Conservation (phyloP, 352 stramenopile genomes). For the Phytophthora citricola region DNA sequence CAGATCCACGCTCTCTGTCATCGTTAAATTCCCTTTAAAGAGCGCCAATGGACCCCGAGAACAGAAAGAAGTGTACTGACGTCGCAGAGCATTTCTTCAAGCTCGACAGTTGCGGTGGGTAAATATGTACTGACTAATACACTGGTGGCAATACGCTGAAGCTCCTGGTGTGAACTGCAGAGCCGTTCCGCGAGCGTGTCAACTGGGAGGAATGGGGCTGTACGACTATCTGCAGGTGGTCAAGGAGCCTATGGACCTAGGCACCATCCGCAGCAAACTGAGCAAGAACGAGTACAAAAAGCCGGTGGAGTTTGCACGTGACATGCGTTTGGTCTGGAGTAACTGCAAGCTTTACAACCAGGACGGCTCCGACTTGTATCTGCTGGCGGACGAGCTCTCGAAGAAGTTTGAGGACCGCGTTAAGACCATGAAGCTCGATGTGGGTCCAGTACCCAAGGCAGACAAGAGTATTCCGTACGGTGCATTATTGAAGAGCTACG, state of each 20-base stretch:
- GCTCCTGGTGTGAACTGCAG: conserved; percentile 33
- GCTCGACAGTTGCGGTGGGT: conserved; percentile 73
- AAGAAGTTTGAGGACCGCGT: conserved; percentile 91
- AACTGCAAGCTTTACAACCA: conserved; percentile 91
- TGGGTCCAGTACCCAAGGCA: conserved; percentile 59
- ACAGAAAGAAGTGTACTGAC: conserved; percentile 84
- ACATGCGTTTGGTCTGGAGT: conserved; percentile 88
- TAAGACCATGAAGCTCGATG: conserved; percentile 85
- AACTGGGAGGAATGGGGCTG: conserved; percentile 91
- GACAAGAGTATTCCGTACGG: conserved; percentile 79
- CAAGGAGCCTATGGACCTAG: conserved; percentile 93
- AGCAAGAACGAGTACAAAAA: conserved; percentile 89
- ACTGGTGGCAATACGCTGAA: conserved; percentile 1
- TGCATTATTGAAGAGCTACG: neutral
- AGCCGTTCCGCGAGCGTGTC: conserved; percentile 86
- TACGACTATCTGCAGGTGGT: conserved; percentile 93
- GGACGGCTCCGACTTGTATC: conserved; percentile 90
- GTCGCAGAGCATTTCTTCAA: conserved; percentile 86
- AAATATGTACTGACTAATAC: neutral
- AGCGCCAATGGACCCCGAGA: conserved; percentile 70
- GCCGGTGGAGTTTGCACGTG: conserved; percentile 76
- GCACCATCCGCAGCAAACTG: conserved; percentile 85
- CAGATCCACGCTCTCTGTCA: conserved; percentile 7
- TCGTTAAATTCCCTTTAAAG: neutral
- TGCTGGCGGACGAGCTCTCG: conserved; percentile 80